Evolutionary conservation across 1,139 yeast genomes (phyloP).

Genomic region (Hyphopichia burtonii): DNA sequence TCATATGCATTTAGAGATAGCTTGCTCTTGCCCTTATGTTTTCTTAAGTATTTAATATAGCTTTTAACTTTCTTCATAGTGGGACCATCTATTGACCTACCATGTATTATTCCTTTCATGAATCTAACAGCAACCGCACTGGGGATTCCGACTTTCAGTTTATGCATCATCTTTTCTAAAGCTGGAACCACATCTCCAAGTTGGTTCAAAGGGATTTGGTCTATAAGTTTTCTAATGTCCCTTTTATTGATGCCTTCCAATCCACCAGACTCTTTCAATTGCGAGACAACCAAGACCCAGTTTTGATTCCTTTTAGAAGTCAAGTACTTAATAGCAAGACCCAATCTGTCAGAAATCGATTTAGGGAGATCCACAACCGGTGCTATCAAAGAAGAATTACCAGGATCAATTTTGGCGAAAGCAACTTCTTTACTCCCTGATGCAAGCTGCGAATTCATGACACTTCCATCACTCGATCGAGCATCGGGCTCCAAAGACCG

Average conservation of each 20-base stretch:
- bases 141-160: slow-evolving; percentile 36
- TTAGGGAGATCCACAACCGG: slow-evolving; percentile 38
- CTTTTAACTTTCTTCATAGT: slow-evolving; percentile 24
- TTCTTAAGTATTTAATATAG: slow-evolving; percentile 17
- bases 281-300: slow-evolving; percentile 56
- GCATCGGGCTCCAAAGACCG: slow-evolving; percentile 7
- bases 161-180: slow-evolving; percentile 29
- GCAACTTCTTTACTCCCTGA: neutral
- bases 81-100: slow-evolving; percentile 20
- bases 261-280: slow-evolving; percentile 41
- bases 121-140: slow-evolving; percentile 41
- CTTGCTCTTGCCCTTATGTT: slow-evolving; percentile 13
- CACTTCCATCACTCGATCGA: neutral
- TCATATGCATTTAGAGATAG: slow-evolving; percentile 31
- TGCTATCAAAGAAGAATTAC: slow-evolving; percentile 13
- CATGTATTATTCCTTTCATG: slow-evolving; percentile 39
- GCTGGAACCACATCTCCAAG: slow-evolving; percentile 33
- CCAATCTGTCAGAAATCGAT: slow-evolving; percentile 41
- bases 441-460: neutral
- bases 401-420: slow-evolving; percentile 1
- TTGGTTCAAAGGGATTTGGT: slow-evolving; percentile 42
- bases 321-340: slow-evolving; percentile 46
- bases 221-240: slow-evolving; percentile 43
- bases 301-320: slow-evolving; percentile 46
- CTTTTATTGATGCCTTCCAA: slow-evolving; percentile 32